Evolutionary conservation across 495 filamentous ascomycete species (phyloP).

Genomic region (Beverwykella pulmonaria): DNA sequence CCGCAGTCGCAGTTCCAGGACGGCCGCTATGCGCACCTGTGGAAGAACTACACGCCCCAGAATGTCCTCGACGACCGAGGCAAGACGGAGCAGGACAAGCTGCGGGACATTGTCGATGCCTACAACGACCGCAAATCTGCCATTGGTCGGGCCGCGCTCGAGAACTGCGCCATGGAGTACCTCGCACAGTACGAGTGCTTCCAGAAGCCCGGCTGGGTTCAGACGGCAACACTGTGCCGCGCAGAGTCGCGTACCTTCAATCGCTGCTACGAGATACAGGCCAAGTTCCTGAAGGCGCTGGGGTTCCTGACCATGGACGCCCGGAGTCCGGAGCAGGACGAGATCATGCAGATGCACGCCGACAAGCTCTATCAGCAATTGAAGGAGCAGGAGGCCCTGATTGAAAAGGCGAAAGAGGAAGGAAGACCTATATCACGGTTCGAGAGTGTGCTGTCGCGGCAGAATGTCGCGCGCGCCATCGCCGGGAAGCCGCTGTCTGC

Average conservation of each 20-base stretch:
- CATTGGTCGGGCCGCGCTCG: slow-evolving; percentile 80
- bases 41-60: slow-evolving; percentile 81
- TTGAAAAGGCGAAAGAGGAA: slow-evolving; percentile 62
- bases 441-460: slow-evolving; percentile 35
- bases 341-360: slow-evolving; percentile 93
- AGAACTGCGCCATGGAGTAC: slow-evolving; percentile 91
- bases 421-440: slow-evolving; percentile 38
- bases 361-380: slow-evolving; percentile 85
- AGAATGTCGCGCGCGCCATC: slow-evolving; percentile 25
- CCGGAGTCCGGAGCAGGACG: slow-evolving; percentile 69
- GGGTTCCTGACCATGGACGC: slow-evolving; percentile 77
- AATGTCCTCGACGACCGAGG: slow-evolving; percentile 61
- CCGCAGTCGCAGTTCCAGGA: slow-evolving; percentile 67
- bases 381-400: slow-evolving; percentile 71
- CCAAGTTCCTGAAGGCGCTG: slow-evolving; percentile 83
- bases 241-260: slow-evolving; percentile 70
- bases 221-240: slow-evolving; percentile 72
- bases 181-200: slow-evolving; percentile 75
- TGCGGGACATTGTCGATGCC: slow-evolving; percentile 73
- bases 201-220: slow-evolving; percentile 60
- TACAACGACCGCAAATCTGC: slow-evolving; percentile 79
- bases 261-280: slow-evolving; percentile 80
- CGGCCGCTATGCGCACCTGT: slow-evolving; percentile 90
- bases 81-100: slow-evolving; percentile 72
- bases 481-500: slow-evolving; percentile 4